Percentiles rank a stretch among this genome's conserved stretches.
Evolutionary conservation across 2,329 filamentous ascomycete genomes (phyloP).

Genomic region (Geosmithia putterillii): DNA sequence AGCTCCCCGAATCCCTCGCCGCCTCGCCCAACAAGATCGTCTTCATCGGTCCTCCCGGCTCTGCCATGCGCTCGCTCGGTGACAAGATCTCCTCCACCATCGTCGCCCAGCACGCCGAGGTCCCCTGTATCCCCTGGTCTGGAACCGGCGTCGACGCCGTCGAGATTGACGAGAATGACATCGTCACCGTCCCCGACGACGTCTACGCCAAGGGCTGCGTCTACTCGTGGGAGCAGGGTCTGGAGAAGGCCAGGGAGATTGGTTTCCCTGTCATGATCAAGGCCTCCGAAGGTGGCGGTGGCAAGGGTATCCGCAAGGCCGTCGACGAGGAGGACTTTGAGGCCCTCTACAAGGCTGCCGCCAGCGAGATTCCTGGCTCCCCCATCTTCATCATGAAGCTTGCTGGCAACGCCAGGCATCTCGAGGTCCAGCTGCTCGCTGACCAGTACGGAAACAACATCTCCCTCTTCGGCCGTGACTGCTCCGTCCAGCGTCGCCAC

Average conservation of each 20-base stretch:
- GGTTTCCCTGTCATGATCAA: conserved; percentile 99
- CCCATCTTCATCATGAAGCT: conserved; percentile 99
- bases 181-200: conserved; percentile 82
- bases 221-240: conserved; percentile 76
- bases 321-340: conserved; percentile 74
- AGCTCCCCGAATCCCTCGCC: conserved; percentile 88
- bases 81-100: conserved; percentile 99
- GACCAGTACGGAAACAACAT: conserved; percentile 99
- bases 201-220: conserved; percentile 89
- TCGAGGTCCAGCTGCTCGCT: conserved; percentile 93
- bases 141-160: conserved; percentile 83
- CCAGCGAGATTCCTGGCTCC: conserved; percentile 93
- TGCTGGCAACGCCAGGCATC: conserved; percentile 86
- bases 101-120: conserved; percentile 89
- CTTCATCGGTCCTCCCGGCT: conserved; percentile 95
- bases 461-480: conserved; percentile 95
- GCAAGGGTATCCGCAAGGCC: conserved; percentile 98
- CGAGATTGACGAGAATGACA: conserved; percentile 63
- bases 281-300: conserved; percentile 97
- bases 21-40: conserved; percentile 97
- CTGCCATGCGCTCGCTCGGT: conserved; percentile 95
- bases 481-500: conserved; percentile 93
- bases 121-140: conserved; percentile 99
- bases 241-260: conserved; percentile 75
- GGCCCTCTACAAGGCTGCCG: conserved; percentile 84